These are phyloP conservation scores for Rhizopogon salebrosus DNA, from an alignment of 768 basidiomycete species.

Conservation along the genomic window DNA sequence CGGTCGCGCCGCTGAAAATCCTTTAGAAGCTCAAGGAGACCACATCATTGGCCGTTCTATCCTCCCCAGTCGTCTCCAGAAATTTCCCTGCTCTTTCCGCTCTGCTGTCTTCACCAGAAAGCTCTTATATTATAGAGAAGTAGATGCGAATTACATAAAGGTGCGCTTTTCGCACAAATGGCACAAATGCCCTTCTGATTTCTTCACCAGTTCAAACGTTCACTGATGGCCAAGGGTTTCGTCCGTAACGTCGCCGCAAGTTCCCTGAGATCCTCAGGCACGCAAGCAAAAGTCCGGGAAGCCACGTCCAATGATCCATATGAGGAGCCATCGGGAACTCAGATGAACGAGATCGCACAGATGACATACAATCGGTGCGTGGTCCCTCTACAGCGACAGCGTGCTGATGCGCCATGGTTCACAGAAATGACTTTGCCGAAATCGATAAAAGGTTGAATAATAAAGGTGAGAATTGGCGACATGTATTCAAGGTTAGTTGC, in stretches of 20 bases:
- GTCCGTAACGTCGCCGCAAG: constrained; percentile 83
- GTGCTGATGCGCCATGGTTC: not conserved
- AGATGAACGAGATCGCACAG: constrained; percentile 96
- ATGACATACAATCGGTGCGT: constrained; percentile 88
- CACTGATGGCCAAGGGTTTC: constrained; percentile 67
- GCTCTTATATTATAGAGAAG: no score
- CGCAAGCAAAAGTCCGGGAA: constrained; percentile 86
- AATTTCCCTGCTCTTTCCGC: no score
- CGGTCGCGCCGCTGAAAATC: no score
- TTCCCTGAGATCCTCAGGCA: constrained; percentile 86
- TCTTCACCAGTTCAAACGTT: no score
- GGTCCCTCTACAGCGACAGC: not conserved
- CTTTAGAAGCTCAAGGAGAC: no score
- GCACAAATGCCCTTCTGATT: no score
- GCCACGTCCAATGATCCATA: constrained; percentile 91
- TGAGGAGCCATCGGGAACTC: constrained; percentile 88
- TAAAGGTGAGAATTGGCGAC: constrained; percentile 97
- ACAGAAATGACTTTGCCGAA: constrained; percentile 84
- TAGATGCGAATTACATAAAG: no score
- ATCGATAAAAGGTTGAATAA: constrained; percentile 93
- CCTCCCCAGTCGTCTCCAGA: no score
- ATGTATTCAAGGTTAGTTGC: constrained; percentile 79
- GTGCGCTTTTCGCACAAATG: no score
- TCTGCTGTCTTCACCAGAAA: no score
- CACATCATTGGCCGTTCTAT: no score